Conservation (phyloP, 73 alveolate genomes). For the Paramecium primaurelia region DNA sequence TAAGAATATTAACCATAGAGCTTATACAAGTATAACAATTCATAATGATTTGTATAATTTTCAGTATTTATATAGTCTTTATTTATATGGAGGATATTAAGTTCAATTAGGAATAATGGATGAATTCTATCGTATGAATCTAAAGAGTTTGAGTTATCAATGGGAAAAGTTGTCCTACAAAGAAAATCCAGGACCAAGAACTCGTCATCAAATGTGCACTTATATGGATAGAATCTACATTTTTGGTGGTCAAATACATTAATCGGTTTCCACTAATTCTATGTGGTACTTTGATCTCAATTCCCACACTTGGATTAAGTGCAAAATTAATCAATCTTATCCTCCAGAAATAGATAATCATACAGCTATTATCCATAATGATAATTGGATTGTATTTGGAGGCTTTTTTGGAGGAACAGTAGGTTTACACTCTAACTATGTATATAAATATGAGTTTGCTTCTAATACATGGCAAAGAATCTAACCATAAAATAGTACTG, state of each 20-base stretch:
- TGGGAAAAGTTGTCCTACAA: constrained; percentile 49
- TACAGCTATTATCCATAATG: neutral
- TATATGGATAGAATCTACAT: neutral
- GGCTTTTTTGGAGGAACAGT: constrained; percentile 50
- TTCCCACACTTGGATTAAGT: neutral
- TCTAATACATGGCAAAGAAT: constrained; percentile 26
- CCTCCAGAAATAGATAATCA: constrained; percentile 36
- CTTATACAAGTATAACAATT: neutral
- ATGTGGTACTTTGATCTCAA: constrained; percentile 16
- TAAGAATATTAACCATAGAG: constrained; percentile 44
- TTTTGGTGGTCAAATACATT: constrained; percentile 23
- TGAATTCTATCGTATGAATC: constrained; percentile 52
- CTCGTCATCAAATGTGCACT: neutral
- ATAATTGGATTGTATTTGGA: constrained; percentile 22
- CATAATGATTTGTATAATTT: constrained; percentile 51
- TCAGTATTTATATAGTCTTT: neutral
- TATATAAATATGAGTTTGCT: constrained; percentile 14
- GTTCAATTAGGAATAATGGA: constrained; percentile 50
- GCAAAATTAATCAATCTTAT: constrained; percentile 5
- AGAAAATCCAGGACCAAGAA: constrained; percentile 55
- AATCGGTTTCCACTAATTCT: neutral
- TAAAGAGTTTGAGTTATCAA: neutral
- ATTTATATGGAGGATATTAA: constrained; percentile 60
- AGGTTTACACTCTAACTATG: constrained; percentile 47
- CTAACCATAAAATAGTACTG: neutral